Conservation (phyloP, 1,284 basidiomycete species). For the Cryptococcus jaspeensis region DNA sequence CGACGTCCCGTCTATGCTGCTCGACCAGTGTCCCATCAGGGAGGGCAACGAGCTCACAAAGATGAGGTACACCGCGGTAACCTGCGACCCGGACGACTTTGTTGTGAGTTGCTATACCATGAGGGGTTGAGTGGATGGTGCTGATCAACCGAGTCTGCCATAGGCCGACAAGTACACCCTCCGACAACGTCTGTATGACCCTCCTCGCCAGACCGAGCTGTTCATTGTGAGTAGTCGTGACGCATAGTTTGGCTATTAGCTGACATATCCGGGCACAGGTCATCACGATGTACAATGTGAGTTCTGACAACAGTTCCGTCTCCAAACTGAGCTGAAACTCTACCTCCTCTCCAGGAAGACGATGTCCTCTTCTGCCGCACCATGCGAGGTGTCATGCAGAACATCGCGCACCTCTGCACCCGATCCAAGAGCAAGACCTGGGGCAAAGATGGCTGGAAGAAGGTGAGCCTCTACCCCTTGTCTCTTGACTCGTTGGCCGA, state of each 20-base stretch:
- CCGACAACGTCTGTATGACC: conserved; percentile 76
- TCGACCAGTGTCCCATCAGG: conserved; percentile 71
- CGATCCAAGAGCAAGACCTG: conserved; percentile 71
- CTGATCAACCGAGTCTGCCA: neutral
- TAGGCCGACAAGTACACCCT: conserved; percentile 71
- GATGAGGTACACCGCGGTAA: conserved; percentile 91
- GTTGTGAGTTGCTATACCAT: conserved; percentile 46
- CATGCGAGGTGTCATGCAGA: conserved; percentile 91
- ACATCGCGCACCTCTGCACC: conserved; percentile 53
- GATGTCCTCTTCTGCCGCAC: conserved; percentile 75
- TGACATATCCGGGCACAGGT: conserved; percentile 43
- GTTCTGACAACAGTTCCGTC: conserved; percentile 2
- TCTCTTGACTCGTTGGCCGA: conserved; percentile 24
- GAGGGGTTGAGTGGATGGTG: neutral
- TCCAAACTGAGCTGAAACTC: neutral
- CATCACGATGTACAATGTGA: conserved; percentile 71
- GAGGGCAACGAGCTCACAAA: conserved; percentile 88
- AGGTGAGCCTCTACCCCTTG: conserved; percentile 55
- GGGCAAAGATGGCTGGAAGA: conserved; percentile 97
- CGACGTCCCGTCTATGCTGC: conserved; percentile 77
- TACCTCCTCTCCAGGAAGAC: conserved; percentile 55
- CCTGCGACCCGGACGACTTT: conserved; percentile 89
- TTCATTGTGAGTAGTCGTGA: conserved; percentile 70
- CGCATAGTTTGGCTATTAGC: conserved; percentile 59
- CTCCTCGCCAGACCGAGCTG: conserved; percentile 70